These are phyloP conservation scores for Sutorius australiensis DNA, from an alignment of 768 basidiomycete genomes.

Conservation along the genomic window DNA sequence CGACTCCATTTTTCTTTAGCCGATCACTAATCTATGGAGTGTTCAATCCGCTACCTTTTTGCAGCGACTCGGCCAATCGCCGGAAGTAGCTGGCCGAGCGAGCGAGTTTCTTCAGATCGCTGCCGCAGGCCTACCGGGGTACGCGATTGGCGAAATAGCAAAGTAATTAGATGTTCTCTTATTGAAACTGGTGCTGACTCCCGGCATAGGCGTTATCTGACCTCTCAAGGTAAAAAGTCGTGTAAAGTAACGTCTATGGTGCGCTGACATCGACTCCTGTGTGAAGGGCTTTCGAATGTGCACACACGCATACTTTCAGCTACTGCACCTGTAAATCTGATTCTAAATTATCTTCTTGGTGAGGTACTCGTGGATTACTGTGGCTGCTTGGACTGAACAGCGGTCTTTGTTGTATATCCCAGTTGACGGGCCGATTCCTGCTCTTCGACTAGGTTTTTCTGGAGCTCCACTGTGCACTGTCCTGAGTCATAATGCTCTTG, in stretches of 20 bases:
- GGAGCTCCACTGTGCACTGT: conserved; percentile 28
- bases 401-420: background rate
- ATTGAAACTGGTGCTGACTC: conserved; percentile 1
- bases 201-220: conserved; percentile 16
- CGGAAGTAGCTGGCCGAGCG: conserved; percentile 38
- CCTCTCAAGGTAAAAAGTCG: conserved; percentile 14
- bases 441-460: conserved; percentile 24
- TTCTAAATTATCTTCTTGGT: conserved; percentile 28
- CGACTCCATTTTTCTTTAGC: conserved; percentile 5
- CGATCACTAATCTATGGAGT: conserved; percentile 22
- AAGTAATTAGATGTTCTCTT: conserved; percentile 23
- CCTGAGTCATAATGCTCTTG: conserved; percentile 24
- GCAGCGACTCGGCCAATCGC: conserved; percentile 34
- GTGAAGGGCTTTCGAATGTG: conserved; percentile 21
- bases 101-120: conserved; percentile 38
- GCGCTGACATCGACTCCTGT: background rate
- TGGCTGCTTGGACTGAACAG: background rate
- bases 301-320: conserved; percentile 21
- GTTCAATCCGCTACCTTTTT: conserved; percentile 35
- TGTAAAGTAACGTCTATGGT: background rate
- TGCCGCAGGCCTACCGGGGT: conserved; percentile 44
- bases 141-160: conserved; percentile 40
- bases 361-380: background rate
- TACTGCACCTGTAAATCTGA: conserved; percentile 21
- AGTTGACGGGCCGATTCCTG: conserved; percentile 27